phyloP scores from a whole-genome alignment of 2,329 filamentous ascomycete genomes.

The Paecilomyces formosus region DNA sequence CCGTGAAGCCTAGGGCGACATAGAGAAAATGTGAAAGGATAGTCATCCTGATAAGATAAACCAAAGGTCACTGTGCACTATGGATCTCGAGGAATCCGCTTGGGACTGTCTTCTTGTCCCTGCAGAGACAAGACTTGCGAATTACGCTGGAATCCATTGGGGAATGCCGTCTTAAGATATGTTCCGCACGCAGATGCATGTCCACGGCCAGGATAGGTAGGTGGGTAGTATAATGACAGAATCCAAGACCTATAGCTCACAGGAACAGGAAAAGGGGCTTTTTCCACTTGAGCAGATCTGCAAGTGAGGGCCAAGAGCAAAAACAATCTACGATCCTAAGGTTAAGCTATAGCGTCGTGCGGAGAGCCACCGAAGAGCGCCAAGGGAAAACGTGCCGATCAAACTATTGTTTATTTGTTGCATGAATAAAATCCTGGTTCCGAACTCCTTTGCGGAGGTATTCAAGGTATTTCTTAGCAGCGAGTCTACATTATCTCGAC shows the following conservation, averaged over 20 bases:
- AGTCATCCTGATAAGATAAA: not conserved
- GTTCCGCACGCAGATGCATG: not conserved
- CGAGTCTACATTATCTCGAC: not conserved
- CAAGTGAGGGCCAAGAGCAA: constrained; percentile 13
- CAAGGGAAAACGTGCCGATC: not conserved
- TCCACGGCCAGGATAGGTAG: not conserved
- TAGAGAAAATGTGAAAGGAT: not conserved
- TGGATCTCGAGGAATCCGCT: not conserved
- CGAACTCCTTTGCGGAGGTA: not conserved
- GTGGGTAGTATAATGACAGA: not conserved
- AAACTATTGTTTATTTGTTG: not conserved
- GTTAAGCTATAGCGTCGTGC: not conserved
- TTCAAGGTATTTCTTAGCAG: not conserved
- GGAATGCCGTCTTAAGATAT: not conserved
- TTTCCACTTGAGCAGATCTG: constrained; percentile 3
- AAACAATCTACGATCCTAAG: constrained; percentile 6
- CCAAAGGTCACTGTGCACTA: not conserved
- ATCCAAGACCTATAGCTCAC: not conserved
- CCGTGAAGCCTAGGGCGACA: not conserved
- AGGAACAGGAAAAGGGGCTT: not conserved
- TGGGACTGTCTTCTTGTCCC: not conserved
- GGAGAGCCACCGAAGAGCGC: not conserved
- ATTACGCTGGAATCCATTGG: not conserved
- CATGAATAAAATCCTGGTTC: not conserved
- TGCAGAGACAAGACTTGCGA: not conserved